phyloP scores from a whole-genome alignment of 169 alveolate species.

The Miamiensis avidus region DNA sequence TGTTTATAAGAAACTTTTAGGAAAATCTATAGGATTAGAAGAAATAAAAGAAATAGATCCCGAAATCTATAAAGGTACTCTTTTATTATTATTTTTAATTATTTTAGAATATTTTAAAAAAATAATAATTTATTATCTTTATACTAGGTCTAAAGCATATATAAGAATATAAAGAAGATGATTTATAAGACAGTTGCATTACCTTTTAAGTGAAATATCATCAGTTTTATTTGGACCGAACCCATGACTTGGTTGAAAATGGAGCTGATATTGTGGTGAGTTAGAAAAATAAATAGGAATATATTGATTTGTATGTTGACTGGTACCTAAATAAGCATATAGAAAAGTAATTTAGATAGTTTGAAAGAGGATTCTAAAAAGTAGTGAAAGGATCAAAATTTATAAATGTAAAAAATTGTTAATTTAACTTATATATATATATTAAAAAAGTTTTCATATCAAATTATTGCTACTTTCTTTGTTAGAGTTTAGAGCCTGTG shows the following conservation, averaged over 20 bases:
- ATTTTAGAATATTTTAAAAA: constrained; percentile 38
- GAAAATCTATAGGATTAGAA: constrained; percentile 64
- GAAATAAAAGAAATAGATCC: constrained; percentile 88
- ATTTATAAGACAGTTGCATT: constrained; percentile 54
- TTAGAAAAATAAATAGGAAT: constrained; percentile 75
- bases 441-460: neutral
- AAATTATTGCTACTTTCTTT: too few species aligned
- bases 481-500: too few species aligned
- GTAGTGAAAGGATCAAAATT: constrained; percentile 79
- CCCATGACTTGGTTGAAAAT: constrained; percentile 58
- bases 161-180: constrained; percentile 33
- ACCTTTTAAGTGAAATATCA: constrained; percentile 67
- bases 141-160: constrained; percentile 42
- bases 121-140: constrained; percentile 20
- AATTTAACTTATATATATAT: neutral
- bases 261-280: constrained; percentile 79
- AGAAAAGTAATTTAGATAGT: constrained; percentile 70
- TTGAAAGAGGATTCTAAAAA: constrained; percentile 84
- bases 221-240: constrained; percentile 58
- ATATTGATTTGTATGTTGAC: constrained; percentile 77
- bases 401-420: too few species aligned
- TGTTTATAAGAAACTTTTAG: constrained; percentile 86
- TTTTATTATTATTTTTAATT: too few species aligned
- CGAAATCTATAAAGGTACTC: constrained; percentile 75
- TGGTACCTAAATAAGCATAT: constrained; percentile 78